Conservation (phyloP, 768 basidiomycete species). For the Boletus bicolor region DNA sequence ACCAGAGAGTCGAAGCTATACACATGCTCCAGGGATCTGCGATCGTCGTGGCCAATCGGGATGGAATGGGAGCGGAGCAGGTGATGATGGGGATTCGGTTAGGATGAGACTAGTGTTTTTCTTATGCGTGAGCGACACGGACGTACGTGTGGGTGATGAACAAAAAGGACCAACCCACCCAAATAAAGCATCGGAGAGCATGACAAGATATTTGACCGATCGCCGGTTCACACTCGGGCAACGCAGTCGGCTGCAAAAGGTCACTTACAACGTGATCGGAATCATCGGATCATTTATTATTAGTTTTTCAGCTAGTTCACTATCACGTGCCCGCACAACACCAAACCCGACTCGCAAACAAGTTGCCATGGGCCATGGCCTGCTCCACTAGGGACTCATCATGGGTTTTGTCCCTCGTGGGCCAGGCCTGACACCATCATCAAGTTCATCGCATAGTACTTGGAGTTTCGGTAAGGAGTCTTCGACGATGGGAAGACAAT, state of each 20-base stretch:
- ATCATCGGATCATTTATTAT: too few relatives aligned
- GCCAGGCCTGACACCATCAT: too few relatives aligned
- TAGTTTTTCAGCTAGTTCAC: too few relatives aligned
- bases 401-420: too few relatives aligned
- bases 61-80: background rate
- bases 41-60: background rate
- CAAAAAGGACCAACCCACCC: background rate
- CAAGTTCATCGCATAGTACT: too few relatives aligned
- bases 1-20: background rate
- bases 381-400: too few relatives aligned
- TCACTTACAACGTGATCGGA: background rate
- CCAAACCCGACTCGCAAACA: too few relatives aligned
- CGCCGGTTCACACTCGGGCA: background rate
- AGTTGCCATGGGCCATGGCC: too few relatives aligned
- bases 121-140: conserved; percentile 3
- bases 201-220: background rate
- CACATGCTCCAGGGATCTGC: background rate
- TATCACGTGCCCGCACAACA: too few relatives aligned
- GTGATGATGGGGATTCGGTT: background rate
- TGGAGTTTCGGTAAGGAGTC: too few relatives aligned
- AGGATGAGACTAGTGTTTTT: background rate
- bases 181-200: conserved; percentile 8
- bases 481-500: too few relatives aligned
- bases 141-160: background rate
- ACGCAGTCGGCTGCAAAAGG: background rate